A percentile compares a stretch with the other conserved stretches of the same genome.
These are phyloP conservation scores for Phytopythium kandeliae DNA, from an alignment of 352 stramenopile genomes.

Conservation along the genomic window DNA sequence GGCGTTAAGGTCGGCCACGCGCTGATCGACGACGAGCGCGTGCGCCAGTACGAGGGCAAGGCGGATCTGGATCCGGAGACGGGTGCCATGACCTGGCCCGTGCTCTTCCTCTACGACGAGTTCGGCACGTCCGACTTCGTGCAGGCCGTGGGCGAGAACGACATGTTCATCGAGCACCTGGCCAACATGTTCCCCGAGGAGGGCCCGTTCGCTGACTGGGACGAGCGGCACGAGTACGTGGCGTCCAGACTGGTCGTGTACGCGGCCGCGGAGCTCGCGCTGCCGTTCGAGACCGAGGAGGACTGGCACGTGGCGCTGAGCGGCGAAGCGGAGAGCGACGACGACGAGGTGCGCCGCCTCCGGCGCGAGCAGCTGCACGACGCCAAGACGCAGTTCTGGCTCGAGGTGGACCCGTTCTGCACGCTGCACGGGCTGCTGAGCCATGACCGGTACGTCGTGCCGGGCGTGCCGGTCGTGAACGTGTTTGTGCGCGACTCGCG, in stretches of 20 bases:
- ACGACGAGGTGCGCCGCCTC: conserved; percentile 54
- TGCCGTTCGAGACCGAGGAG: conserved; percentile 51
- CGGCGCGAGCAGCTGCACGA: conserved; percentile 67
- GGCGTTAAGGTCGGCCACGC: conserved; percentile 63
- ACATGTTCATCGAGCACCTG: conserved; percentile 79
- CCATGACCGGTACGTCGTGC: conserved; percentile 76
- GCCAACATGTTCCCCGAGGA: conserved; percentile 89
- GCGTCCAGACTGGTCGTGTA: conserved; percentile 76
- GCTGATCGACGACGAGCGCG: conserved; percentile 73
- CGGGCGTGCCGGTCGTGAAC: conserved; percentile 79
- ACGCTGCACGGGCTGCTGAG: conserved; percentile 63
- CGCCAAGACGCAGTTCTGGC: conserved; percentile 70
- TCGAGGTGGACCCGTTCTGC: conserved; percentile 79
- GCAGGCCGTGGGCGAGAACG: conserved; percentile 71
- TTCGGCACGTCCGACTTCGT: conserved; percentile 84
- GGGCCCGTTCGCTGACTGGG: conserved; percentile 78
- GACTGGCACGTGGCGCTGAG: conserved; percentile 82
- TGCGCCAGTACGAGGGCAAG: conserved; percentile 80
- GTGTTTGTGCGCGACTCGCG: conserved; percentile 74
- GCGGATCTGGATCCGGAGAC: conserved; percentile 58
- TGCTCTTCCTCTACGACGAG: conserved; percentile 84
- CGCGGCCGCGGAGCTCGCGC: conserved; percentile 59
- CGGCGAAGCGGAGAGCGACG: conserved; percentile 62
- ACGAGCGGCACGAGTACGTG: conserved; percentile 61
- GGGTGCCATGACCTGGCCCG: conserved; percentile 69